These are phyloP conservation scores for Russula lepida DNA, from an alignment of 768 basidiomycete species.

Conservation along the genomic window DNA sequence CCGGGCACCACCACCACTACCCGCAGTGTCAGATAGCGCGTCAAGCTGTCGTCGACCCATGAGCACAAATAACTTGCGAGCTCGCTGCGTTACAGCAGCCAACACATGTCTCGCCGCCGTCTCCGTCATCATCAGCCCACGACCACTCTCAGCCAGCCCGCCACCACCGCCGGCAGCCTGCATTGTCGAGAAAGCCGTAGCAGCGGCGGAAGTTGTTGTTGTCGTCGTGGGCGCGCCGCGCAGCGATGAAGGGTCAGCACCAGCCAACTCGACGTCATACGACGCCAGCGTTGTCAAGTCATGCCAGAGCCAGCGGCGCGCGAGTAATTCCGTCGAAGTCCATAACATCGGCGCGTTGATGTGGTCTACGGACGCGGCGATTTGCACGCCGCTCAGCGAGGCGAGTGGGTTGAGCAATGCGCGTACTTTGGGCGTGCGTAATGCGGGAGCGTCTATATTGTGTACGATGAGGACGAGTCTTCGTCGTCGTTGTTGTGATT, in stretches of 20 bases:
- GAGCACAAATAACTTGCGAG: constrained; percentile 70
- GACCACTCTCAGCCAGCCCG: constrained; percentile 27
- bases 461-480: constrained; percentile 77
- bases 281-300: constrained; percentile 79
- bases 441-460: constrained; percentile 72
- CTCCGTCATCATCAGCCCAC: constrained; percentile 47
- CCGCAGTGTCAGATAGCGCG: constrained; percentile 34
- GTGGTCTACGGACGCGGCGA: constrained; percentile 83
- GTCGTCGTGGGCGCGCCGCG: constrained; percentile 31
- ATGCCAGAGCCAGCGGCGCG: constrained; percentile 70
- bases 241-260: constrained; percentile 55
- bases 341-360: constrained; percentile 77
- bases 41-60: constrained; percentile 64
- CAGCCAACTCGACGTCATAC: constrained; percentile 72
- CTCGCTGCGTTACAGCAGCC: constrained; percentile 79
- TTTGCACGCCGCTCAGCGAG: constrained; percentile 64
- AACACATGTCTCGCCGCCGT: constrained; percentile 74
- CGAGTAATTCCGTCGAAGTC: constrained; percentile 55
- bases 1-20: not conserved
- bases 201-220: not conserved
- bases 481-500: constrained; percentile 6
- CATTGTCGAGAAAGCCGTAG: not conserved
- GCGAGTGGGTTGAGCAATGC: constrained; percentile 66
- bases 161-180: constrained; percentile 21
- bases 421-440: constrained; percentile 57